Conservation (phyloP, 164 flowering plant genomes). For the Magnolia changhungtana region DNA sequence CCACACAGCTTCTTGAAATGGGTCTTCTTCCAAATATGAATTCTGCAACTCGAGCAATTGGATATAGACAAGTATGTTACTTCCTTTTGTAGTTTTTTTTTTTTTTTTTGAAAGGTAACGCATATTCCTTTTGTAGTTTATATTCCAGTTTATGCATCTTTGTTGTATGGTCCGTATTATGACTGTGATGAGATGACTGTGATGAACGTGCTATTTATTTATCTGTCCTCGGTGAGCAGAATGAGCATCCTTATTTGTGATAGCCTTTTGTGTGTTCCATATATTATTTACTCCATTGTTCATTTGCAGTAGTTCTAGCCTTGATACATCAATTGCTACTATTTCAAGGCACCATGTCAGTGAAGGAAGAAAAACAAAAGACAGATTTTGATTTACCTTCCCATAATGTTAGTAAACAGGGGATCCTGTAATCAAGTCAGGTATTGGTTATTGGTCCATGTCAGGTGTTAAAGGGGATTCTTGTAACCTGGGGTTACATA, state of each 20-base stretch:
- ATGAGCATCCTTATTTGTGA: no score
- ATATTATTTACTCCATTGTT: background rate
- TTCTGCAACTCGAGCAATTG: slow-evolving; percentile 93
- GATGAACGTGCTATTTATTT: no score
- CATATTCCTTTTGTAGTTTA: background rate
- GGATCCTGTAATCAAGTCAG: no score
- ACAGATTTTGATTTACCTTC: background rate
- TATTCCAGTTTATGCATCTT: background rate
- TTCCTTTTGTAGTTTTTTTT: background rate
- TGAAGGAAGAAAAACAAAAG: background rate
- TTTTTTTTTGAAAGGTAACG: no score
- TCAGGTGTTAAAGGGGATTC: no score
- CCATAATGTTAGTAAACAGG: no score
- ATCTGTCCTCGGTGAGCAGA: no score
- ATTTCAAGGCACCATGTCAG: background rate
- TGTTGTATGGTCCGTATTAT: background rate
- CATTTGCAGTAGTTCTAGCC: background rate
- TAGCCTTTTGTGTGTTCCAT: background rate
- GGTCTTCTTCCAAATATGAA: slow-evolving; percentile 92
- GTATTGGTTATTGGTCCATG: no score
- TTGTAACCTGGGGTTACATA: no score
- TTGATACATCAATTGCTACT: background rate
- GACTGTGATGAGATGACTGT: no score
- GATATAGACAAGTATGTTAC: slow-evolving; percentile 76
- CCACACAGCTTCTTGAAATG: slow-evolving; percentile 69